A percentile compares a stretch with the other conserved stretches of the same genome.
These are phyloP conservation scores for Plasmopara viticola DNA, from an alignment of 352 stramenopile genomes.

Conservation along the genomic window DNA sequence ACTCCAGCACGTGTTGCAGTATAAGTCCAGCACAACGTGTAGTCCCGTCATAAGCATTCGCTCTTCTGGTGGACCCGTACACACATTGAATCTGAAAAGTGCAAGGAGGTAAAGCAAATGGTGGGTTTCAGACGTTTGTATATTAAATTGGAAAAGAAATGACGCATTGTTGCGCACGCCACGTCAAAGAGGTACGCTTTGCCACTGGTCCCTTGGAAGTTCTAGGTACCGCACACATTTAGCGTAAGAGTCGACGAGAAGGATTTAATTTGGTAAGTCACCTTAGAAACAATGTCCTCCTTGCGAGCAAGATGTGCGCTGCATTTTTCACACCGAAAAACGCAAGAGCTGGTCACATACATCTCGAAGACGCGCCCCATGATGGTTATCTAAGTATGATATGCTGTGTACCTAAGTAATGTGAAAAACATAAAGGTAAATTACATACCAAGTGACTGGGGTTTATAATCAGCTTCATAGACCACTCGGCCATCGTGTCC, in stretches of 20 bases:
- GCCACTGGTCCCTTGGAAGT: conserved; percentile 75
- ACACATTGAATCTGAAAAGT: conserved; percentile 77
- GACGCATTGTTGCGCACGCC: conserved; percentile 31
- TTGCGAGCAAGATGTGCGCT: conserved; percentile 86
- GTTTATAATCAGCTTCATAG: too few relatives aligned
- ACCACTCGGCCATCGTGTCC: too few relatives aligned
- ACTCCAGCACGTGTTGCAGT: conserved; percentile 88
- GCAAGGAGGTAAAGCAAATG: conserved; percentile 5
- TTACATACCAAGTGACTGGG: too few relatives aligned
- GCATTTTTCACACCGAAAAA: conserved; percentile 90
- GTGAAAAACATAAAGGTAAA: too few relatives aligned
- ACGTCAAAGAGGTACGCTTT: conserved; percentile 92
- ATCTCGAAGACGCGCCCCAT: conserved; percentile 86
- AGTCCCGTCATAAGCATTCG: conserved; percentile 91
- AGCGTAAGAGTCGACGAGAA: neutral
- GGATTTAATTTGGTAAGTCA: conserved; percentile 18
- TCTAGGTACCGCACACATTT: conserved; percentile 23
- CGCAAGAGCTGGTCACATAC: conserved; percentile 85
- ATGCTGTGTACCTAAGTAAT: too few relatives aligned
- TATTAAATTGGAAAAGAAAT: neutral
- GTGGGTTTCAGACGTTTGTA: neutral
- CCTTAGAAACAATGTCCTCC: conserved; percentile 94
- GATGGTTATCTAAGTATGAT: too few relatives aligned
- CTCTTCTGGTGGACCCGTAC: conserved; percentile 81
- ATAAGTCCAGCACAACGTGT: conserved; percentile 92